Base-by-base conservation (phyloP, 441 rosid genomes). In the Metrosideros polymorpha region DNA sequence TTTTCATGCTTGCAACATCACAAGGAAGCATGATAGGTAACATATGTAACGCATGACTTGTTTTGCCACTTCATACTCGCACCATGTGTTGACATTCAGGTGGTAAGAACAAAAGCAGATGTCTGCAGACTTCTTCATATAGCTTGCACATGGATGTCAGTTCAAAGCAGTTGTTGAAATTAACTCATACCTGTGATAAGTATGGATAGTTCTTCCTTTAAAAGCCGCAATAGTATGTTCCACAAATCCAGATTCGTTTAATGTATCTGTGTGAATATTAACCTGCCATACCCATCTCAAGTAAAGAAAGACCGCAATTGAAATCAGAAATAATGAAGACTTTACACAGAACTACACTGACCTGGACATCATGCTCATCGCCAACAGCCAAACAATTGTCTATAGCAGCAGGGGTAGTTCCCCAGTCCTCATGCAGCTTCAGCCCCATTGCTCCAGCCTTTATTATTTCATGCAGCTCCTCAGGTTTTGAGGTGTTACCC, bases 401-500 rank as follows among this genome's bases (percentile, higher is more conserved):
- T 87, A 97, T 97, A 25, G 97, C 96, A 89, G 99, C 99, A 84
- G 99, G 99, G 52, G 98, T 96, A 86, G 92, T 93, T 91, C 99
- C 99, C 99, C 99, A 97, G 91, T 97, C 98, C 91, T 97, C 99
- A 86, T 97, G 99, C 89, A 97, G 90, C 93, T 97, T 97, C 89
- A 97, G 89, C 63, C 99, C 99, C 99, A 97, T 97, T 89, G 99
- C 99, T 86, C 99, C 99, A 47, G 99, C 98, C 91, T 88, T 94
- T 82, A 97, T 57, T 87, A 97, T 95, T 83, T 92, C 94, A 89
- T 90, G 89, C 85, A 97, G 93, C 91, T 96, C 99, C 50, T 89
- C 92, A 2, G 97, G 98, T 90, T 92, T 95, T 76, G 99, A 84
- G 88, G 90, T 88, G 89, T 95, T 97, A 18, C 99, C 99, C 99